These are phyloP conservation scores for Cystobasidium slooffiae DNA, from an alignment of 1,284 basidiomycete genomes.

Conservation along the genomic window DNA sequence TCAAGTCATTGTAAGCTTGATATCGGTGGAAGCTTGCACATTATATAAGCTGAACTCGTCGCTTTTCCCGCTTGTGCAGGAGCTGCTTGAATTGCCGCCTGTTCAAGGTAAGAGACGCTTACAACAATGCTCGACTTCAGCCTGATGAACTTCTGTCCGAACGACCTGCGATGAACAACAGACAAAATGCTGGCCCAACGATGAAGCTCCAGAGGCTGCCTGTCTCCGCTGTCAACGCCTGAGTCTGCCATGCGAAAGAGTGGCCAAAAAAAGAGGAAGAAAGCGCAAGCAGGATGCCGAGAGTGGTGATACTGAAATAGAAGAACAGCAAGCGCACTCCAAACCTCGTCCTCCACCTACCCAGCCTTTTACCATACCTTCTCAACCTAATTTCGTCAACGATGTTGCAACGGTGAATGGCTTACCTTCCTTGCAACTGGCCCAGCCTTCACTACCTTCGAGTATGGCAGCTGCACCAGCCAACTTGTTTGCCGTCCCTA, in stretches of 20 bases:
- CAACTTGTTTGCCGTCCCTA: neutral
- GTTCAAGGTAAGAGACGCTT: neutral
- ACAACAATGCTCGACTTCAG: neutral
- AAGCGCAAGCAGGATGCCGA: neutral
- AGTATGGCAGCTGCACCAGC: neutral
- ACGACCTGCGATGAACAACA: neutral
- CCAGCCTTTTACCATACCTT: no score
- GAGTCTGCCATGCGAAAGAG: neutral
- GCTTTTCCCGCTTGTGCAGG: neutral
- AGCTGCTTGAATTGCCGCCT: neutral
- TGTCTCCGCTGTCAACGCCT: neutral
- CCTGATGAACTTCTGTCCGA: neutral
- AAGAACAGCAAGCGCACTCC: neutral
- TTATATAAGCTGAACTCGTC: neutral
- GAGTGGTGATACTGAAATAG: no score
- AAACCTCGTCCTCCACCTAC: neutral
- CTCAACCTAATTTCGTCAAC: no score
- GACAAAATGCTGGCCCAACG: slow-evolving; percentile 1
- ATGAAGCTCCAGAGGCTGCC: neutral
- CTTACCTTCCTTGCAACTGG: no score
- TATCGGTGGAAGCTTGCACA: neutral
- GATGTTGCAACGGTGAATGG: no score
- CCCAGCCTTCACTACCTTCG: no score
- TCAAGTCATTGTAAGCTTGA: neutral
- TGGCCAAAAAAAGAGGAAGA: neutral